Conservation (phyloP, 2,329 filamentous ascomycete species). For the Cryphonectria radicalis region DNA sequence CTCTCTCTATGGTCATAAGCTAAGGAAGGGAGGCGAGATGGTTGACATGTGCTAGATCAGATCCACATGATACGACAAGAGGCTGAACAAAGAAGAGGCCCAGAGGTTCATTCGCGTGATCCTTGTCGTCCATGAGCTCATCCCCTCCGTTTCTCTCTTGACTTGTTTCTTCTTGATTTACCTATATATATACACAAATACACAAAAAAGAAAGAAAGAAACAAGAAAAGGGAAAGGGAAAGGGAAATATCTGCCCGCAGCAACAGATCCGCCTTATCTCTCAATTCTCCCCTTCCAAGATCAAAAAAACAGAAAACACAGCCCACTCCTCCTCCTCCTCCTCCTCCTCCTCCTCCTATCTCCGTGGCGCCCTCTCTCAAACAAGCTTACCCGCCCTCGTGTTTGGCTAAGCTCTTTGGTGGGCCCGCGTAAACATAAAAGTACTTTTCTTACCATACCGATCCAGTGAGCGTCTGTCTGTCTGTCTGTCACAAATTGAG, state of each 20-base stretch:
- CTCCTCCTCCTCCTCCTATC: too few species aligned
- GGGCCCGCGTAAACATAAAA: too few species aligned
- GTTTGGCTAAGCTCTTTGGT: neutral
- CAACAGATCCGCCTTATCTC: neutral
- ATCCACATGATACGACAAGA: neutral
- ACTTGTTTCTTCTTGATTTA: neutral
- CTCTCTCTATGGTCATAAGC: neutral
- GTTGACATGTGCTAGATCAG: neutral
- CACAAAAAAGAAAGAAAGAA: neutral
- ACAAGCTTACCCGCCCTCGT: too few species aligned
- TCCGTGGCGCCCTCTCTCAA: too few species aligned
- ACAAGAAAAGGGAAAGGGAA: neutral
- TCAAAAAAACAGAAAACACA: too few species aligned
- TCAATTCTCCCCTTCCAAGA: neutral
- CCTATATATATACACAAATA: neutral
- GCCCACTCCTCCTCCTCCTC: too few species aligned
- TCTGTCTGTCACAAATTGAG: too few species aligned
- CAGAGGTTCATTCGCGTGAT: neutral
- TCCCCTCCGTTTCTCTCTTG: neutral
- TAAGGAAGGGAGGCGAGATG: neutral
- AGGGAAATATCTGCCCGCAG: too few species aligned
- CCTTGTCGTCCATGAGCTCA: neutral
- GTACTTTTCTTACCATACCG: too few species aligned
- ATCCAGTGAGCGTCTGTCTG: too few species aligned
- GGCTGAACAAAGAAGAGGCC: neutral